Conservation (phyloP, 495 filamentous ascomycete genomes). For the Penicillium mononematosum region DNA sequence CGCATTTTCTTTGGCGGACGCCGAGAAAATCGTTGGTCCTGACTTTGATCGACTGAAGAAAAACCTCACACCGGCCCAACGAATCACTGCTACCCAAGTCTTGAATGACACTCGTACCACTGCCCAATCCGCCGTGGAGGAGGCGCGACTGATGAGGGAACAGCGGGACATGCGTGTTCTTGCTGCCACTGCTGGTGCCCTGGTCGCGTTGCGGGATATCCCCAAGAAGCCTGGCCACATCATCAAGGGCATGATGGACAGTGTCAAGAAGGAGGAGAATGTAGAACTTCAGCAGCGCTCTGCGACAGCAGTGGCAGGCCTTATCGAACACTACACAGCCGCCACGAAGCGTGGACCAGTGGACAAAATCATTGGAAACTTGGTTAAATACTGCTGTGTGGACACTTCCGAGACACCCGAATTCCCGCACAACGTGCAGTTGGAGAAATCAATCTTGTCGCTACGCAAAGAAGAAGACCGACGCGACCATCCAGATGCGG, state of each 20-base stretch:
- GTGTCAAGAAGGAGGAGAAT: slow-evolving; percentile 92
- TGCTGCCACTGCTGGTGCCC: slow-evolving; percentile 80
- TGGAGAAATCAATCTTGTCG: slow-evolving; percentile 79
- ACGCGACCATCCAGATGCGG: slow-evolving; percentile 85
- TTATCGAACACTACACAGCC: slow-evolving; percentile 83
- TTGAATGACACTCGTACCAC: slow-evolving; percentile 71
- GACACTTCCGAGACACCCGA: slow-evolving; percentile 97
- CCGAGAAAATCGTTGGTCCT: slow-evolving; percentile 75
- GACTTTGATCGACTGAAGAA: slow-evolving; percentile 89
- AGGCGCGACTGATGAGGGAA: slow-evolving; percentile 73
- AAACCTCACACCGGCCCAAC: slow-evolving; percentile 74
- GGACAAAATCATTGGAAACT: slow-evolving; percentile 89
- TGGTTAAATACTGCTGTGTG: slow-evolving; percentile 94
- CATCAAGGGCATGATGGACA: slow-evolving; percentile 97
- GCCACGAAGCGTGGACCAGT: slow-evolving; percentile 74
- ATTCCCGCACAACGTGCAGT: slow-evolving; percentile 71
- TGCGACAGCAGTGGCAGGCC: slow-evolving; percentile 71
- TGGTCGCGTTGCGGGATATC: slow-evolving; percentile 79
- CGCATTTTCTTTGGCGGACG: slow-evolving; percentile 84
- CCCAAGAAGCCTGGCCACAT: slow-evolving; percentile 88
- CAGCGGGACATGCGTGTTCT: slow-evolving; percentile 82
- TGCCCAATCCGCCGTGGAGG: slow-evolving; percentile 68
- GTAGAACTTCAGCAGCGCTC: slow-evolving; percentile 86
- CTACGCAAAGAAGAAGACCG: slow-evolving; percentile 96
- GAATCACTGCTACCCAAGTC: slow-evolving; percentile 71